phyloP scores from a whole-genome alignment of 2,329 filamentous ascomycete genomes.

The Mariannaea sp. region DNA sequence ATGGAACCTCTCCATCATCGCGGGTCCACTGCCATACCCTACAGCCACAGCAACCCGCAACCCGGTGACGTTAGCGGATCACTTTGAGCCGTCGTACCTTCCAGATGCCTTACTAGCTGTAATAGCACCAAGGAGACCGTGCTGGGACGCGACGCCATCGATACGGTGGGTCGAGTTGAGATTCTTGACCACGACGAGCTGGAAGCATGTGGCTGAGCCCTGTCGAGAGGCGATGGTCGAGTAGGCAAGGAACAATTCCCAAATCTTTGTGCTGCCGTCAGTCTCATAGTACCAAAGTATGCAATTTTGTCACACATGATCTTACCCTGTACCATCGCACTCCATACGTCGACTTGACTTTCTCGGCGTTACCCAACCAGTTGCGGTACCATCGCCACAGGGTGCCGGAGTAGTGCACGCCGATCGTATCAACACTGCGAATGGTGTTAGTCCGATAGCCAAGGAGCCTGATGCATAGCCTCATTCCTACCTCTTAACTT shows the following conservation, averaged over 20 bases:
- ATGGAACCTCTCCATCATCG: not conserved
- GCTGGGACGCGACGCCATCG: slow-evolving; percentile 73
- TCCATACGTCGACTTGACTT: slow-evolving; percentile 90
- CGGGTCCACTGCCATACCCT: not conserved
- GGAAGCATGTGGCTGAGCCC: slow-evolving; percentile 83
- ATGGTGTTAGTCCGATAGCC: not conserved
- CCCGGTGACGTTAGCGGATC: not conserved
- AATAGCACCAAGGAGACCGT: slow-evolving; percentile 67
- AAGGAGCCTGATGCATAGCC: not conserved
- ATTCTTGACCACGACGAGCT: slow-evolving; percentile 88
- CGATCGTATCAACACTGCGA: slow-evolving; percentile 76
- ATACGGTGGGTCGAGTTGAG: slow-evolving; percentile 84
- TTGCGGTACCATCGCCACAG: slow-evolving; percentile 97
- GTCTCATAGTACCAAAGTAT: too few relatives aligned
- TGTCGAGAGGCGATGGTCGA: slow-evolving; percentile 84
- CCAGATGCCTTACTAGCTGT: slow-evolving; percentile 39
- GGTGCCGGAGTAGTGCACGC: slow-evolving; percentile 92
- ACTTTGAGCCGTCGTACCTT: slow-evolving; percentile 26
- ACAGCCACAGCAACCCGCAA: not conserved
- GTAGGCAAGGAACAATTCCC: slow-evolving; percentile 89
- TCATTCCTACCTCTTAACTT: slow-evolving; percentile 68
- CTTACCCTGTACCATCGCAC: slow-evolving; percentile 87
- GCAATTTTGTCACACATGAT: too few relatives aligned
- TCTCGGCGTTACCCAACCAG: slow-evolving; percentile 90
- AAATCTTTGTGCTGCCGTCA: slow-evolving; percentile 67